phyloP scores from a whole-genome alignment of 2,329 filamentous ascomycete genomes.

The Exutisphaerella laricina region DNA sequence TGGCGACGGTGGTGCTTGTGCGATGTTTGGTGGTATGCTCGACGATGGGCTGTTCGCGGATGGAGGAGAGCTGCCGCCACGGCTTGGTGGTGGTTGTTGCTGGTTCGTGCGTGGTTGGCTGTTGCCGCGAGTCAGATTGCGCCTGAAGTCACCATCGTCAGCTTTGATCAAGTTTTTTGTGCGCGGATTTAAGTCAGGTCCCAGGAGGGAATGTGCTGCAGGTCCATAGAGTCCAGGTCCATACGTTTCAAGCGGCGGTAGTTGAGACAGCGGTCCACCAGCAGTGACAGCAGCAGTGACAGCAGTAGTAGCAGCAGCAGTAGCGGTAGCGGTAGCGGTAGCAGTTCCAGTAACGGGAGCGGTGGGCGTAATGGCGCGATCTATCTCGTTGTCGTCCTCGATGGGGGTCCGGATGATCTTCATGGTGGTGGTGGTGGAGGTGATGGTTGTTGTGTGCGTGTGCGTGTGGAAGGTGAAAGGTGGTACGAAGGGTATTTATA shows the following conservation, averaged over 20 bases:
- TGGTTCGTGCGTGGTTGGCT: conserved; percentile 22
- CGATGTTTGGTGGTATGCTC: conserved; percentile 25
- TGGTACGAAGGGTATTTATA: too few relatives aligned
- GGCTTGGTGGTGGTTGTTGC: conserved; percentile 22
- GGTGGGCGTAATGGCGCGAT: neutral
- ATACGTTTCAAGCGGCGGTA: too few relatives aligned
- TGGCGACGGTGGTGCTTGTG: conserved; percentile 31
- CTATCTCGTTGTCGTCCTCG: neutral
- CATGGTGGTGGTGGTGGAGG: neutral
- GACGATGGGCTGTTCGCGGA: conserved; percentile 29
- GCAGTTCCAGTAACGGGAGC: neutral
- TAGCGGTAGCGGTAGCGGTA: too few relatives aligned
- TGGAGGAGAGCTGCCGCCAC: conserved; percentile 30
- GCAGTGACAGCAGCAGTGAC: too few relatives aligned
- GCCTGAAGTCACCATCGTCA: conserved; percentile 20
- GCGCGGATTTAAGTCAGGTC: neutral
- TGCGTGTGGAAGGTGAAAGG: neutral
- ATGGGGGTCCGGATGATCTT: neutral
- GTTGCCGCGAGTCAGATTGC: conserved; percentile 30
- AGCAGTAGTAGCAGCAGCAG: too few relatives aligned
- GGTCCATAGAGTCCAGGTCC: too few relatives aligned
- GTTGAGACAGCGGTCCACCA: too few relatives aligned
- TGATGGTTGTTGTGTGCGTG: neutral
- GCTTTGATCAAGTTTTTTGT: neutral
- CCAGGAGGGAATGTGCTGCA: too few relatives aligned